Conservation (phyloP, 768 basidiomycete species). For the Paxillus rubicundulus region DNA sequence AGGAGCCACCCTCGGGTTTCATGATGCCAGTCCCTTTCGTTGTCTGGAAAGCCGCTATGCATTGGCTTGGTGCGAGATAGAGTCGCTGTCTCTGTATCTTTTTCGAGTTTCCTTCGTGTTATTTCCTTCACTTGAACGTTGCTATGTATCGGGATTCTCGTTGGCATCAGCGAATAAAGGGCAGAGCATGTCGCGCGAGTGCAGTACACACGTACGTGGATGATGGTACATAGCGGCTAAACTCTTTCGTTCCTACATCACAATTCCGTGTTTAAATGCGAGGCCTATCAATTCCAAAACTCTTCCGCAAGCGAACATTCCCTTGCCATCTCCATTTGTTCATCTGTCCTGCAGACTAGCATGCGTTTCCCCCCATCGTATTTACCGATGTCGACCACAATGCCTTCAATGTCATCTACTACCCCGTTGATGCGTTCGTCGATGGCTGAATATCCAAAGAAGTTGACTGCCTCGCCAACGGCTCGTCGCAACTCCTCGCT, state of each 20-base stretch:
- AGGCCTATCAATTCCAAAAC: conserved; percentile 14
- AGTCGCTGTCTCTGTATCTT: not conserved
- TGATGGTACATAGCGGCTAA: too few species aligned
- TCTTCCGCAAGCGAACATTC: conserved; percentile 30
- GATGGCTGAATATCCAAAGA: conserved; percentile 59
- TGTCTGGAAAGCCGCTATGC: conserved; percentile 33
- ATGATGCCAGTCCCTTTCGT: conserved; percentile 34
- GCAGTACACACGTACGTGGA: too few species aligned
- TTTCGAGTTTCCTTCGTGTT: not conserved
- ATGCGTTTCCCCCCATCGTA: conserved; percentile 33
- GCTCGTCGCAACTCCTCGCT: conserved; percentile 58
- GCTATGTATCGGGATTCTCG: too few species aligned
- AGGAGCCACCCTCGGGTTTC: conserved; percentile 28
- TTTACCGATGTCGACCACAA: conserved; percentile 48
- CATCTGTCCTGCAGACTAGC: conserved; percentile 66
- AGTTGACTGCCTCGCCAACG: conserved; percentile 50
- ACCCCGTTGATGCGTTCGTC: conserved; percentile 46
- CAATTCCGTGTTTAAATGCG: too few species aligned
- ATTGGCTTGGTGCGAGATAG: conserved; percentile 31
- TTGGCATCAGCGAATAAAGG: too few species aligned
- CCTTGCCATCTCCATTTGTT: conserved; percentile 53
- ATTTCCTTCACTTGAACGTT: too few species aligned
- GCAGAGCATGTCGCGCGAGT: too few species aligned
- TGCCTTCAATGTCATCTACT: conserved; percentile 36
- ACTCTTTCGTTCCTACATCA: too few species aligned